These are phyloP conservation scores for Ceratobasidium sp. DNA, from an alignment of 1,284 basidiomycete species.

Conservation along the genomic window DNA sequence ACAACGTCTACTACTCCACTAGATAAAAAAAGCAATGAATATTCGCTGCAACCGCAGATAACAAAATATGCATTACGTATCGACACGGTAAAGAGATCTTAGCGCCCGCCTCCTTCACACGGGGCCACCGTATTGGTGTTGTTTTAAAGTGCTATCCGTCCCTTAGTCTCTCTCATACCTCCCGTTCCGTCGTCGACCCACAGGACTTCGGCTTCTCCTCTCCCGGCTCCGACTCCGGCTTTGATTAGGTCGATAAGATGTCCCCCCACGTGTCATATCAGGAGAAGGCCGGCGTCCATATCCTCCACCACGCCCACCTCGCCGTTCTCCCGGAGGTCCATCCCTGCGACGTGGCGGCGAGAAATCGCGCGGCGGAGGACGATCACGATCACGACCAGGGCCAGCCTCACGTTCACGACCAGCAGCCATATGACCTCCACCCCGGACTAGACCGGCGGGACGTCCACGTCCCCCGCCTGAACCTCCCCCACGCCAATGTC, in stretches of 20 bases:
- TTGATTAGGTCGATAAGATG: slow-evolving; percentile 14
- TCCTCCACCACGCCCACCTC: slow-evolving; percentile 15
- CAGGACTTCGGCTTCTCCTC: slow-evolving; percentile 41
- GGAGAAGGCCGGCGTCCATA: slow-evolving; percentile 36
- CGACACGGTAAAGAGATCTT: no score
- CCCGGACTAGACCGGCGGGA: slow-evolving; percentile 36
- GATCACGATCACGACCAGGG: neutral
- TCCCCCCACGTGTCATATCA: slow-evolving; percentile 39
- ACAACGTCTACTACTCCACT: no score
- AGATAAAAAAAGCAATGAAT: no score
- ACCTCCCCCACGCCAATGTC: slow-evolving; percentile 47
- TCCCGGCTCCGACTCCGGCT: slow-evolving; percentile 35
- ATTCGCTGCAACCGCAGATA: no score
- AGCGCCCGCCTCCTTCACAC: no score
- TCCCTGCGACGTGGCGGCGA: slow-evolving; percentile 35
- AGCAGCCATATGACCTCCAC: slow-evolving; percentile 33
- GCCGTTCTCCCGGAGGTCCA: neutral
- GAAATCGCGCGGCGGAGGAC: slow-evolving; percentile 10
- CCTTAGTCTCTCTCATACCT: slow-evolving; percentile 44
- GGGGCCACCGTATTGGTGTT: no score
- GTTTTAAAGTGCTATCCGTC: slow-evolving; percentile 48
- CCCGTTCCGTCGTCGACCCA: slow-evolving; percentile 31
- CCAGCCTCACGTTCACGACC: slow-evolving; percentile 24
- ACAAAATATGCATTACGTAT: no score
- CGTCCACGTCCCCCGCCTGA: slow-evolving; percentile 41